Evolutionary conservation across 306 rosid species (phyloP), one percentile per base, ranked within the genome.

Genomic region (Cucurbita maxima): DNA sequence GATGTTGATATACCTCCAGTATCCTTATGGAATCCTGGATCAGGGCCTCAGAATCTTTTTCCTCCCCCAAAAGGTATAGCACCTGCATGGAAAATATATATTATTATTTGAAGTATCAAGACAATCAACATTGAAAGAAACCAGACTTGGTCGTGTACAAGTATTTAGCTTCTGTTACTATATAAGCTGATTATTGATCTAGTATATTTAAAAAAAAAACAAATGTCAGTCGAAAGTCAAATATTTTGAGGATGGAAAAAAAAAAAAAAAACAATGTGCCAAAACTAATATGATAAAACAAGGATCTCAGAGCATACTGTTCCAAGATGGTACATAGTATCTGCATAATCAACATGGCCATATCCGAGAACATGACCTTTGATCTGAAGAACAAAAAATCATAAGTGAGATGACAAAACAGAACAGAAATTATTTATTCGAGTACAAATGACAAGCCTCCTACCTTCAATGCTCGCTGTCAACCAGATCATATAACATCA

Each of bases 391-490:
- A 73, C 57, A 66, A 69, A 16, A 44, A 48, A 61, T 44, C 58
- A 60, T 22, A 62, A 67, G 56, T 43, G 71, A 61, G 47, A 57
- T 60, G 41, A 78, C 60, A 58, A 61, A 43, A 66, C 10, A 62
- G 1, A 20, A 62, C 3, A 66, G 3, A 36, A 66, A 44, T 14
- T 11, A 14, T 44, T 55, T 67, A 30, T 20, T 57, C 6, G 53
- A 72, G 51, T 62, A 63, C 58, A 55, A 40, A 72, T 7, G 75
- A 48, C 34, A 56, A 72, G 75, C 69, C 25, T 45, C 58, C 48
- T 90, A 90, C 98, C 98, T 90, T 90, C 83, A 93, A 68, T 71
- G 98, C 90, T 7, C 81, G 85, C 97, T 93, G 93, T 74, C 78
- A 77, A 81, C 77, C 81, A 52, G 68, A 78, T 48, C 79, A 72